Conservation (phyloP, 2,329 filamentous ascomycete species). For the Lithohypha guttulata region DNA sequence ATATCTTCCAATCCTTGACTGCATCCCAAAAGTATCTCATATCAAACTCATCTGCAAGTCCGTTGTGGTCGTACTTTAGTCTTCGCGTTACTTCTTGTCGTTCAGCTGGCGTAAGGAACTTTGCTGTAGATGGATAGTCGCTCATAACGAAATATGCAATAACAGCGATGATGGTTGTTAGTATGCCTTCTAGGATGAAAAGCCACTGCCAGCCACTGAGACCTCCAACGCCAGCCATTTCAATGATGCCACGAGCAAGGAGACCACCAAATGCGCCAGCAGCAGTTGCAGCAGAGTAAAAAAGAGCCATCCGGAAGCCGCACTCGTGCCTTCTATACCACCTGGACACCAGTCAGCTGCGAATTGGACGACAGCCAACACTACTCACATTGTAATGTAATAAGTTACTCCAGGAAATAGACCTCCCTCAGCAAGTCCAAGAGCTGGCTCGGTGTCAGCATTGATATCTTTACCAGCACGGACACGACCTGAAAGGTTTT, state of each 20-base stretch:
- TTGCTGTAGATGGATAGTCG: slow-evolving; percentile 49
- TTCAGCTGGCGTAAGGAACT: slow-evolving; percentile 43
- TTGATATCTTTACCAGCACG: no score
- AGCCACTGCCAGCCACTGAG: slow-evolving; percentile 58
- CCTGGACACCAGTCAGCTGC: slow-evolving; percentile 36
- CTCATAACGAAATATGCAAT: slow-evolving; percentile 48
- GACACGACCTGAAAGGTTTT: no score
- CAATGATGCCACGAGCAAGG: slow-evolving; percentile 48
- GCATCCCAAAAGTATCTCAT: slow-evolving; percentile 6
- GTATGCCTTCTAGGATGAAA: slow-evolving; percentile 40
- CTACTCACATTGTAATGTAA: no score
- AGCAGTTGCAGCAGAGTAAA: slow-evolving; percentile 58
- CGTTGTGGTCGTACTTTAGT: no score
- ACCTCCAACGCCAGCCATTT: slow-evolving; percentile 24
- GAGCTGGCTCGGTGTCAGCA: no score
- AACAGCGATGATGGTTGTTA: slow-evolving; percentile 46
- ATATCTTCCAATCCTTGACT: slow-evolving; percentile 8
- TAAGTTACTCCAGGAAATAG: slow-evolving; percentile 34
- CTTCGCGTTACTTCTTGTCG: slow-evolving; percentile 35
- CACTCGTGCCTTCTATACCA: slow-evolving; percentile 51
- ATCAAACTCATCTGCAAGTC: no score
- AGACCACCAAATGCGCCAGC: slow-evolving; percentile 58
- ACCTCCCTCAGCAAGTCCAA: slow-evolving; percentile 29
- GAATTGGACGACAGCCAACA: no score
- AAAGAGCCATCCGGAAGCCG: slow-evolving; percentile 57